These are phyloP conservation scores for Aspergillus carlsbadensis DNA, from an alignment of 495 filamentous ascomycete species.

Conservation along the genomic window DNA sequence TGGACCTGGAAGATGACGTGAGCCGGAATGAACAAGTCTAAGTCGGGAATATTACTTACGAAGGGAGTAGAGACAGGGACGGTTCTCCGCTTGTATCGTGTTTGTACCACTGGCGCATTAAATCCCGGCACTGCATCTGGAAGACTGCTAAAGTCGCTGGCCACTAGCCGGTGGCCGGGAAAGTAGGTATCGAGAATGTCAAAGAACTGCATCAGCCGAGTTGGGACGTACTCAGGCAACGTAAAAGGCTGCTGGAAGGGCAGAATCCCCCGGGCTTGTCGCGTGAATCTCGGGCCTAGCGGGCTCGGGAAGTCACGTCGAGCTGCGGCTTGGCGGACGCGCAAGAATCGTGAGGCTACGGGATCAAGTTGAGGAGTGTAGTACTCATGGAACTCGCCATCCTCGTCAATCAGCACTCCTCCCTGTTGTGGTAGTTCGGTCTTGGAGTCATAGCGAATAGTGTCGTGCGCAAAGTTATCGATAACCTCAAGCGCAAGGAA, in stretches of 20 bases:
- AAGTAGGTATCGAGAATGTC: conserved; percentile 83
- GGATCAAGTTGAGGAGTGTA: conserved; percentile 80
- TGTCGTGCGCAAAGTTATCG: conserved; percentile 97
- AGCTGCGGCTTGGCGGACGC: conserved; percentile 69
- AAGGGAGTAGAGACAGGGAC: conserved; percentile 89
- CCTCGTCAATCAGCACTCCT: conserved; percentile 75
- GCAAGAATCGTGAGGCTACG: conserved; percentile 75
- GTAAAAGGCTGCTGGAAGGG: conserved; percentile 74
- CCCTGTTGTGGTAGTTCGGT: conserved; percentile 82
- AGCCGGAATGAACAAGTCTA: background rate
- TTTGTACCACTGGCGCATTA: conserved; percentile 95
- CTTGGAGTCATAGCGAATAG: conserved; percentile 76
- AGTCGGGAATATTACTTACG: conserved; percentile 52
- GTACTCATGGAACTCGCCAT: conserved; percentile 94
- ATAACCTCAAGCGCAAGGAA: conserved; percentile 99
- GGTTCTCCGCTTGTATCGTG: conserved; percentile 77
- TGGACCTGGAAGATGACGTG: conserved; percentile 64
- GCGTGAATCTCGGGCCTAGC: conserved; percentile 52
- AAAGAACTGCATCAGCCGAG: conserved; percentile 93
- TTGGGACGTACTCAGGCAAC: conserved; percentile 88
- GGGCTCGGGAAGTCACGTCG: conserved; percentile 53
- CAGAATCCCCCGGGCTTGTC: conserved; percentile 56
- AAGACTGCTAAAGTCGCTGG: conserved; percentile 84
- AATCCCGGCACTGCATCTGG: conserved; percentile 78
- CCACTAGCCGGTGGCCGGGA: conserved; percentile 83